Percentiles rank a stretch among this genome's conserved stretches.
Conservation (phyloP, 2,329 filamentous ascomycete species). For the Aureobasidium sp. region DNA sequence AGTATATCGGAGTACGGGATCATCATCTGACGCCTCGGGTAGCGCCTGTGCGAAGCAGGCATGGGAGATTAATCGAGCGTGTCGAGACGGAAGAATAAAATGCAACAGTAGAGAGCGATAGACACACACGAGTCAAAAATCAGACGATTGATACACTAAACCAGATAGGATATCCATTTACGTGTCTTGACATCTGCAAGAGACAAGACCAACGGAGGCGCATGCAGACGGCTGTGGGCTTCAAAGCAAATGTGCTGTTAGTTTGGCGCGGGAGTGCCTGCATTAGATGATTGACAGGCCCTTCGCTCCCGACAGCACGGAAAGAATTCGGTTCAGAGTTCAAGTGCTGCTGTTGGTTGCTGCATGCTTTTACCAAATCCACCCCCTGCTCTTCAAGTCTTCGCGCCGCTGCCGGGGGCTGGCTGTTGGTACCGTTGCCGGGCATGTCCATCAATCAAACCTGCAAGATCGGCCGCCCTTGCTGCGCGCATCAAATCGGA, state of each 20-base stretch:
- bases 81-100: not conserved
- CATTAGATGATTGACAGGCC: slow-evolving; percentile 16
- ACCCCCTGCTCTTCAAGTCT: slow-evolving; percentile 10
- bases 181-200: slow-evolving; percentile 10
- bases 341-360: slow-evolving; percentile 9
- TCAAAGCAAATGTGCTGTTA: slow-evolving; percentile 8
- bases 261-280: slow-evolving; percentile 14
- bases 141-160: not conserved
- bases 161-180: not conserved
- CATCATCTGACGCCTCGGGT: slow-evolving; percentile 9
- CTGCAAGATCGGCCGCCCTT: slow-evolving; percentile 16
- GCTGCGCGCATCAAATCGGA: slow-evolving; percentile 14
- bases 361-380: slow-evolving; percentile 1
- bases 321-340: slow-evolving; percentile 4
- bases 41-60: slow-evolving; percentile 11
- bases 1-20: slow-evolving; percentile 8
- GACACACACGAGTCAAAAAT: not conserved
- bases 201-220: slow-evolving; percentile 4
- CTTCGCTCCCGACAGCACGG: slow-evolving; percentile 7
- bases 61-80: slow-evolving; percentile 9
- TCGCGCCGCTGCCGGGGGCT: slow-evolving; percentile 11
- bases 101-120: not conserved
- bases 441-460: slow-evolving; percentile 16
- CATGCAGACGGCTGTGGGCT: slow-evolving; percentile 6
- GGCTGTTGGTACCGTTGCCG: slow-evolving; percentile 11